Base-by-base conservation (phyloP, 352 stramenopile genomes). In the Pythium biforme region DNA sequence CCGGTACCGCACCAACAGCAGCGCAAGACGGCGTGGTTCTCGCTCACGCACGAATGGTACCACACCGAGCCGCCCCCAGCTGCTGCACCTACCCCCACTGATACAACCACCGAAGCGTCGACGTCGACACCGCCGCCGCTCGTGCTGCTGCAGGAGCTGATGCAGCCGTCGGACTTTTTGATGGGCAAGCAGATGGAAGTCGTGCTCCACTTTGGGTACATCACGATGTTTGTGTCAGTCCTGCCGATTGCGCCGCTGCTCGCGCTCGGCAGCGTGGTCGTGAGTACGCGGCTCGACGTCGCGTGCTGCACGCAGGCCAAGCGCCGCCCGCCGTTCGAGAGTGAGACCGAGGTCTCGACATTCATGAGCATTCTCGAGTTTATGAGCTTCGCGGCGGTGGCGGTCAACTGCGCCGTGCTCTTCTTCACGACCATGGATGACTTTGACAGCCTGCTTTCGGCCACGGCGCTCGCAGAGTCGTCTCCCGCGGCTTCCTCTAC, bases 151-250 rank as follows among this genome's bases (percentile, higher is more conserved):
- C 83, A 92, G 49, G 77, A 90, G 46, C 70, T 90, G 46, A 90
- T 92, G 83, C 67, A 84, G 50, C 74, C 79, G 12, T 79, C 76
- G 19, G 76, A 89, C 51, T 85, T 89, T 23, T 55, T 93, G 34
- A 73, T 93, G 74, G 73, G 70, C 55, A 93, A 93, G 61, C 81
- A 93, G 39, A 90, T 90, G 75, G 83, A 93, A 56, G 61, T 86
- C 12, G 72, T 93, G 41, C 65, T 93, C n/a, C 81, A 90, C 83
- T 97, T 98, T 64, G 92, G 93, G 45, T 98, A 98, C 70, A 83
- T 98, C 41, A 98, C 92, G 33, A 88, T 98, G 73, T 98, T 98
- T 72, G 90, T 96, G 2, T 92, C 84, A 0, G 95, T 96, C 41
- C 89, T 97, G 56, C 93, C 93, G 0, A 64, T 92, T 17, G 95